Conservation (phyloP, 306 rosid genomes). For the Lathyrus sativus region DNA sequence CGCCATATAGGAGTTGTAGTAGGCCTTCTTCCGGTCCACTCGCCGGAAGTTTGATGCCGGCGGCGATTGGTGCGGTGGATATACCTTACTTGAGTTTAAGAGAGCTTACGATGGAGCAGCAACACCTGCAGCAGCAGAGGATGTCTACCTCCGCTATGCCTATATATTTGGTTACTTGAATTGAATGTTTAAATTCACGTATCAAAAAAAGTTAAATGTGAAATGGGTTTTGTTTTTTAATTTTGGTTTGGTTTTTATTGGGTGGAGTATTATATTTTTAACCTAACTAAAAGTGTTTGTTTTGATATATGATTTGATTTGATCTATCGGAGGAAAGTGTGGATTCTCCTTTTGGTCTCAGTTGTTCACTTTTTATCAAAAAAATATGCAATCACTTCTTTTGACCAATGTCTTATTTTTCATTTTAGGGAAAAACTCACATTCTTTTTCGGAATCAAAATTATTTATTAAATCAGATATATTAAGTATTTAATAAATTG, state of each 20-base stretch:
- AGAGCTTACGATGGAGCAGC: constrained; percentile 81
- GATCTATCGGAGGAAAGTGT: constrained; percentile 40
- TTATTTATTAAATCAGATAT: too few species aligned
- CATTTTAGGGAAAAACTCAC: background rate
- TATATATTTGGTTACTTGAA: constrained; percentile 75
- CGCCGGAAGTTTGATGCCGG: constrained; percentile 64
- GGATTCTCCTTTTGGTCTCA: constrained; percentile 47
- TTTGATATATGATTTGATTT: constrained; percentile 32
- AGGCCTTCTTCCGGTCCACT: constrained; percentile 74
- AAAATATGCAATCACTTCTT: constrained; percentile 32
- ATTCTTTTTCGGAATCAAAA: too few species aligned
- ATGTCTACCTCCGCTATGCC: constrained; percentile 78
- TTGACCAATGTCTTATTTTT: constrained; percentile 37
- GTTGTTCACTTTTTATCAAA: constrained; percentile 30
- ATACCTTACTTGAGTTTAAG: constrained; percentile 83
- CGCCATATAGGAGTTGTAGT: constrained; percentile 56
- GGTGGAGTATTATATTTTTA: background rate
- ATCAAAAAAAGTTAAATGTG: background rate
- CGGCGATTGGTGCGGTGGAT: constrained; percentile 48
- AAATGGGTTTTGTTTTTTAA: background rate
- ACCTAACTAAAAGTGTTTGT: constrained; percentile 28
- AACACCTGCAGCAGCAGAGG: constrained; percentile 50
- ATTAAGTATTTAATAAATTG: too few species aligned
- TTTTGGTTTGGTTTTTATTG: background rate
- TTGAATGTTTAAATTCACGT: background rate